phyloP scores from a whole-genome alignment of 1,284 basidiomycete species.

The Inonotus hispidus region DNA sequence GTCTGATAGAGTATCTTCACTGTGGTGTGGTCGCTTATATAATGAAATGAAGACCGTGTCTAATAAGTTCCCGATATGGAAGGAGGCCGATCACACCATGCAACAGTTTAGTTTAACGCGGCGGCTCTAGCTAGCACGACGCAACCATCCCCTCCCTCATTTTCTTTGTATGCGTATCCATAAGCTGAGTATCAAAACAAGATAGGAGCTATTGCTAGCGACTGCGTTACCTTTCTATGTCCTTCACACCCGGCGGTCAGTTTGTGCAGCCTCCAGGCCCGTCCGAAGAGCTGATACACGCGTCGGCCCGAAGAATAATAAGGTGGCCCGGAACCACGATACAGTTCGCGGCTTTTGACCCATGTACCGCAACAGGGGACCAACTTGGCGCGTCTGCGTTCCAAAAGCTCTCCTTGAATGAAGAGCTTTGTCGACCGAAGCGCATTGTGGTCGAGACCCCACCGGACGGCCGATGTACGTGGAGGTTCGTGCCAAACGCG shows the following conservation, averaged over 20 bases:
- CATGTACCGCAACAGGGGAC: conserved; percentile 50
- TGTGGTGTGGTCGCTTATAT: background rate
- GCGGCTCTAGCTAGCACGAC: too few species aligned
- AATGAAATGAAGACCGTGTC: background rate
- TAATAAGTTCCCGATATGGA: background rate
- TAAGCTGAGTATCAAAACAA: background rate
- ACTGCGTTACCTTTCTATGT: background rate
- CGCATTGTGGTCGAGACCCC: conserved; percentile 65
- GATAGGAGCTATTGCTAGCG: background rate
- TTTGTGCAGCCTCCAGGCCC: background rate
- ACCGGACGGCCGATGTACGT: conserved; percentile 45
- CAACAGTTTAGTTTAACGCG: too few species aligned
- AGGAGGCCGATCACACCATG: background rate
- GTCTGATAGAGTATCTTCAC: background rate
- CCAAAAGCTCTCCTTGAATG: conserved; percentile 37
- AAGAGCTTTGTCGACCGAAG: conserved; percentile 49
- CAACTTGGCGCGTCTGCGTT: conserved; percentile 26
- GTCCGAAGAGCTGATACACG: background rate
- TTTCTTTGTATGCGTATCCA: too few species aligned
- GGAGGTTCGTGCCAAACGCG: conserved; percentile 73
- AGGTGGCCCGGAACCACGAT: conserved; percentile 46
- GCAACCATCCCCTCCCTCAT: too few species aligned
- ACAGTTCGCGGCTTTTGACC: conserved; percentile 65
- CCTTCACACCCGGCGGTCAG: background rate
- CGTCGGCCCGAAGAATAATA: background rate